Conservation (phyloP, 495 filamentous ascomycete species). For the Annulohypoxylon bovei region DNA sequence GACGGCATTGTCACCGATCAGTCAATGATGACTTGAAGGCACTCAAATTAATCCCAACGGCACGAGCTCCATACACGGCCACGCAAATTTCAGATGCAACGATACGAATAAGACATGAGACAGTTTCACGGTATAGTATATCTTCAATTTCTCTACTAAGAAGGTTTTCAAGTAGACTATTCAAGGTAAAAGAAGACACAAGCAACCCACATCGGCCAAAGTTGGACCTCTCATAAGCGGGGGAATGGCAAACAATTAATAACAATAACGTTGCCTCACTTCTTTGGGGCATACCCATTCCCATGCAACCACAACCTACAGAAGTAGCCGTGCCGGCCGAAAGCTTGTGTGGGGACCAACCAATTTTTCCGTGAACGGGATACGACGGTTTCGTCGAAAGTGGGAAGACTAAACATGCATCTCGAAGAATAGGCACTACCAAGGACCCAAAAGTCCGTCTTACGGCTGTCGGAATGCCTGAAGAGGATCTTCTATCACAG, state of each 20-base stretch:
- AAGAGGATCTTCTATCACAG: not conserved
- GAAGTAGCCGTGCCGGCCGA: slow-evolving; percentile 15
- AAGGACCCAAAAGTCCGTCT: not conserved
- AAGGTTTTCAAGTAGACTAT: not conserved
- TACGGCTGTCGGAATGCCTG: slow-evolving; percentile 14
- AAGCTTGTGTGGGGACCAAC: slow-evolving; percentile 28
- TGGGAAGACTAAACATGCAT: slow-evolving; percentile 24
- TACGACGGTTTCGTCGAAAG: slow-evolving; percentile 24
- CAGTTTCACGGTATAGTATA: slow-evolving; percentile 1
- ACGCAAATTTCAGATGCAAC: not conserved
- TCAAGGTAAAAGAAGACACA: not conserved
- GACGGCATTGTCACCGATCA: slow-evolving; percentile 22
- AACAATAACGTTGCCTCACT: slow-evolving; percentile 11
- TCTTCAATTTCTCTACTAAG: not conserved
- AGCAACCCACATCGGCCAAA: slow-evolving; percentile 3
- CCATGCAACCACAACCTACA: slow-evolving; percentile 37
- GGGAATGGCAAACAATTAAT: slow-evolving; percentile 24
- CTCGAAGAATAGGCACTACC: slow-evolving; percentile 1
- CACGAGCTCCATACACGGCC: slow-evolving; percentile 6
- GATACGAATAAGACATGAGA: slow-evolving; percentile 1
- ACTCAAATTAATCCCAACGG: not conserved
- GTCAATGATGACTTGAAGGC: not conserved
- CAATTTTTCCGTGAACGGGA: slow-evolving; percentile 20
- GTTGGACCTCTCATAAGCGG: slow-evolving; percentile 16
- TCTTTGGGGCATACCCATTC: slow-evolving; percentile 18